These are phyloP conservation scores for Nannochloropsis salina DNA, from an alignment of 108 stramenopile species.

Conservation along the genomic window DNA sequence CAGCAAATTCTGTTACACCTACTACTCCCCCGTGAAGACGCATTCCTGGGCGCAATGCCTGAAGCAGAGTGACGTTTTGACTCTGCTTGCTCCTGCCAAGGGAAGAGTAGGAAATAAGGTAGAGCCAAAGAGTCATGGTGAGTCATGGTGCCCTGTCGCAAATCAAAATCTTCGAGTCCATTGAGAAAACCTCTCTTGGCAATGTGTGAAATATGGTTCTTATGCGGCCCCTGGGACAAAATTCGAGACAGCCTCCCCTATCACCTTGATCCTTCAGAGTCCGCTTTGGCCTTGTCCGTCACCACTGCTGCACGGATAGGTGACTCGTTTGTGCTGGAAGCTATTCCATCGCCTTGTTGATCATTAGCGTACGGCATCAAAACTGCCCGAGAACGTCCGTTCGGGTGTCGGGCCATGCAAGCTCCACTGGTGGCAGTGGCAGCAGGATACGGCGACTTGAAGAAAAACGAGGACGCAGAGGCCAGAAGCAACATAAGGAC, in stretches of 20 bases:
- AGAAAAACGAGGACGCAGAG: neutral
- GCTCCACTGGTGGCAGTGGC: neutral
- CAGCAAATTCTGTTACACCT: constrained; percentile 33
- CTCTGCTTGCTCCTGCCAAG: neutral
- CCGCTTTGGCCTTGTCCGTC: neutral
- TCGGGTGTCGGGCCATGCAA: neutral
- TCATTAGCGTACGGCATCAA: neutral
- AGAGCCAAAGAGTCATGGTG: too few species aligned
- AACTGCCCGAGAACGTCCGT: neutral
- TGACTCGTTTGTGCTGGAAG: neutral
- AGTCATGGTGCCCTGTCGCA: too few species aligned
- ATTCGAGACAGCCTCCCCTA: neutral
- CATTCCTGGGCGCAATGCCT: constrained; percentile 33
- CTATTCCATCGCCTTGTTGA: neutral
- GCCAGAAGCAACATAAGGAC: neutral
- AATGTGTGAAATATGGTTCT: too few species aligned
- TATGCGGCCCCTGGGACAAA: too few species aligned
- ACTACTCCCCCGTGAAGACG: constrained; percentile 34
- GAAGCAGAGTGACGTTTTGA: neutral
- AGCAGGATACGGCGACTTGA: neutral
- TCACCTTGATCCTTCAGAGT: neutral
- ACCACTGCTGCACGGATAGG: too few species aligned
- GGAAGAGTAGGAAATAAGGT: too few species aligned
- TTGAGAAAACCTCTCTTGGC: too few species aligned
- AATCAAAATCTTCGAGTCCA: too few species aligned